Conservation (phyloP, 352 stramenopile species). For the Phytophthora chlamydospora region DNA sequence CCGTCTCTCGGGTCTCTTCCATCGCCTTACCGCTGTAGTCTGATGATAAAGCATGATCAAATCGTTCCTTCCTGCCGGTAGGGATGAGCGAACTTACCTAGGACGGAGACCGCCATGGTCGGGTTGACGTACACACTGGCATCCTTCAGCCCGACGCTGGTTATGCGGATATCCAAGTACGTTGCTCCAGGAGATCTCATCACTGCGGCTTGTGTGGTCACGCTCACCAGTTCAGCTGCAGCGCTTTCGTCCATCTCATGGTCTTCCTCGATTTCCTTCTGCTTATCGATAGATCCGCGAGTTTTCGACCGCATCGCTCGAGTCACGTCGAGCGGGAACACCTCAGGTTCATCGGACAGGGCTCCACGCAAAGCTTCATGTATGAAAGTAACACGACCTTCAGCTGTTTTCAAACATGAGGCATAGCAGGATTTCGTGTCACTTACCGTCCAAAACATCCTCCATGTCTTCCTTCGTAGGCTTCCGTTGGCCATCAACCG, state of each 20-base stretch:
- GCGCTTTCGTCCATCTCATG: constrained; percentile 26
- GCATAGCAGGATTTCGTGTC: background rate
- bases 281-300: constrained; percentile 32
- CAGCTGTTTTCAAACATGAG: background rate
- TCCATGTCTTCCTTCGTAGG: constrained; percentile 79
- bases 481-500: constrained; percentile 57
- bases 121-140: constrained; percentile 66
- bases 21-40: constrained; percentile 57
- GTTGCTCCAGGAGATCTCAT: constrained; percentile 36
- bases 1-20: constrained; percentile 62
- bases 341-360: constrained; percentile 44
- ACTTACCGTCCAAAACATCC: constrained; percentile 56
- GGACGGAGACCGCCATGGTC: constrained; percentile 67
- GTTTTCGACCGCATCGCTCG: constrained; percentile 27
- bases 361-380: constrained; percentile 43
- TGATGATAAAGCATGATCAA: constrained; percentile 7
- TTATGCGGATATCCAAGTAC: constrained; percentile 62
- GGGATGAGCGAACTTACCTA: constrained; percentile 34
- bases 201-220: constrained; percentile 22
- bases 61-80: background rate
- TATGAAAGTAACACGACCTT: background rate
- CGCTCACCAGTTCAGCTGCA: constrained; percentile 24
- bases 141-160: constrained; percentile 72
- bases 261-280: constrained; percentile 37
- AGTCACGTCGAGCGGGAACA: constrained; percentile 44